Evolutionary conservation across 495 filamentous ascomycete genomes (phyloP), one percentile per base, ranked within the genome.

Genomic region (Podospora appendiculata): DNA sequence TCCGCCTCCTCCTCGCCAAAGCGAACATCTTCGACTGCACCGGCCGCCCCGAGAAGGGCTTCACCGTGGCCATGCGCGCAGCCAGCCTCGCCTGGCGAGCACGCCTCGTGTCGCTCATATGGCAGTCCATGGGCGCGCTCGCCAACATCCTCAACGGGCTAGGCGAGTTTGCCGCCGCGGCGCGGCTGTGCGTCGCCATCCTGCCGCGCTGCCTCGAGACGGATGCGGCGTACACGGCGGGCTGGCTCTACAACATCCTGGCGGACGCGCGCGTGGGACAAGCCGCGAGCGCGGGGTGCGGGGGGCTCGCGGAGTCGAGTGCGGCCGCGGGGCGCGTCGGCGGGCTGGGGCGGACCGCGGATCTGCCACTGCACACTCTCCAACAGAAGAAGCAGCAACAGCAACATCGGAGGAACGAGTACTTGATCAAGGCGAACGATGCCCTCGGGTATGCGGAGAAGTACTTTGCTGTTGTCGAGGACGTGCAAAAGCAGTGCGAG

Each of bases 231-330:
- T 72, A 71, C 14, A 70, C 90, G 17, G 76, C 77, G 10, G 91
- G 81, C 4, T 75, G 78, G 45, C 75, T 89, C 34, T 93, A 89
- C 66, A 82, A 81, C 16, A 66, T 82, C n/a, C 76, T 95, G 8
- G 89, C 85, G 5, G 90, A 96, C 63, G 86, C 87, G 0, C 79
- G 88, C 58, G 86, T 95, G 77, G 92, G 92, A 0, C 70, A 89
- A 59, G 92, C 89, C 0, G 14, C 8, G 9, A 32, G 12, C 6
- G 47, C 46, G 53, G 57, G 36, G 58, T 61, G 47, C 45, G 57
- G 38, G 57, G 45, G 14, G 8, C 32, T 42, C 25, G n/a, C 25
- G 11, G 32, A 34, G 13, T 18, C 11, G 10, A 2, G 53, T 47
- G 41, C 32, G 33, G 46, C 4, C 9, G 34, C 32, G 6, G 14